Base-by-base conservation (phyloP, 2,329 filamentous ascomycete species). In the Pseudocercospora fijiensis region DNA sequence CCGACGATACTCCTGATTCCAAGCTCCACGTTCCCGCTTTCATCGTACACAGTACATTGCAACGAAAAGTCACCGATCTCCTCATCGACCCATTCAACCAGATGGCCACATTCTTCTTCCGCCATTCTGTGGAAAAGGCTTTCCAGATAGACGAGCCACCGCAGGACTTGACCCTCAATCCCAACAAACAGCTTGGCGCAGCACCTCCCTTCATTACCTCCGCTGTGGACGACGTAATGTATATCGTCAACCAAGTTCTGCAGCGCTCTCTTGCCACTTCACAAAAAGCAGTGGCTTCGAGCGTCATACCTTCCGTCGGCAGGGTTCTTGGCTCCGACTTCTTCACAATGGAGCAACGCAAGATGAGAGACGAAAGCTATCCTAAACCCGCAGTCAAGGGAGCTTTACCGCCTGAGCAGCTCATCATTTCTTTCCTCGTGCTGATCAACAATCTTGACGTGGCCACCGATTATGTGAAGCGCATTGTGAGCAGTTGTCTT, bases 201-300 rank as follows among this genome's bases (percentile, higher is more conserved):
- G 92, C 92, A 70, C 86, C 92, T 2, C 95, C 95, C 0, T 96
- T 91, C 74, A 96, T 99, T 72, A 94, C 95, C 49, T 92, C 93
- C 1, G 93, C 94, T 0, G 93, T 99, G 8, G 95, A 99, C 80
- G 95, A 97, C 79, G 92, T 98, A 73, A 98, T 99, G 94, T 99
- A 98, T 78, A 97, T 99, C 71, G 91, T 96, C 75, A 96, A 96
- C 75, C 89, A 94, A 57, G 90, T 98, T 33, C 83, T 98, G 7
- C 90, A 96, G 68, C 89, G 94, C 68, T 90, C 92, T 0, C 82
- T 98, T 22, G 89, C 91, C 0, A 98, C 96, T 0, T 91, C 90
- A 1, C 93, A 97, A 75, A 84, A 88, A 69, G 84, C 88, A 18
- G 88, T 96, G 3, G 85, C 96, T 22, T 86, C 86, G 47, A 90